Conservation (phyloP, 352 stramenopile species). For the Pilasporangium apinafurcum region DNA sequence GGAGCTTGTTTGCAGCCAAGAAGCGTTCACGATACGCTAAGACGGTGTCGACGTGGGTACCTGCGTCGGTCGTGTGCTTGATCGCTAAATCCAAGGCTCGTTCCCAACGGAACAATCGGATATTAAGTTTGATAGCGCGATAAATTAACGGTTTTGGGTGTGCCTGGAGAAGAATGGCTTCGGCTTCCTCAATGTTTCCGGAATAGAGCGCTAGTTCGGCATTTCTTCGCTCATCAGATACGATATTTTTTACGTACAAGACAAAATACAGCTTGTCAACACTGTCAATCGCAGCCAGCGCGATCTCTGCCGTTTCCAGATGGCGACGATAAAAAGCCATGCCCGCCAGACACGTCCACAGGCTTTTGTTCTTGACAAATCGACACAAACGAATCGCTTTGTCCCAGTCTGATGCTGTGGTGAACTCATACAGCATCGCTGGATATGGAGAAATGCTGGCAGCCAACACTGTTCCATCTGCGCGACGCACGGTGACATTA, state of each 20-base stretch:
- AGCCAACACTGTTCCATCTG: constrained; percentile 83
- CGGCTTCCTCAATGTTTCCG: constrained; percentile 86
- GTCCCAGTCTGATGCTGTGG: constrained; percentile 76
- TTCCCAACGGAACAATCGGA: constrained; percentile 87
- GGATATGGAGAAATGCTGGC: constrained; percentile 77
- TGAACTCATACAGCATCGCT: constrained; percentile 86
- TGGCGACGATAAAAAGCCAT: constrained; percentile 88
- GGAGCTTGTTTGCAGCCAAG: constrained; percentile 77
- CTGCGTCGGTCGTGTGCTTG: constrained; percentile 81
- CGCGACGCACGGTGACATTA: constrained; percentile 79
- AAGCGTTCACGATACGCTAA: constrained; percentile 86
- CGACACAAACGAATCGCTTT: constrained; percentile 89
- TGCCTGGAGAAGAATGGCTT: constrained; percentile 88
- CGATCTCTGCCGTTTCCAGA: constrained; percentile 89
- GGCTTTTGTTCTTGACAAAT: constrained; percentile 82
- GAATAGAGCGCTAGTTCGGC: constrained; percentile 86
- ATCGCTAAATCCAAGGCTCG: constrained; percentile 85
- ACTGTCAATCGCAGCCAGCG: constrained; percentile 85
- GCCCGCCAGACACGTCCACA: constrained; percentile 89
- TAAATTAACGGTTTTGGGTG: constrained; percentile 86
- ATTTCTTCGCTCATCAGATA: constrained; percentile 80
- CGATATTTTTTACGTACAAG: constrained; percentile 81
- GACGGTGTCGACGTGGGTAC: constrained; percentile 88
- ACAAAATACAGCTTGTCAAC: constrained; percentile 94
- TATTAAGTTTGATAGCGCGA: constrained; percentile 92